These are phyloP conservation scores for Diaporthe vaccinii DNA, from an alignment of 2,329 filamentous ascomycete genomes.

Conservation along the genomic window DNA sequence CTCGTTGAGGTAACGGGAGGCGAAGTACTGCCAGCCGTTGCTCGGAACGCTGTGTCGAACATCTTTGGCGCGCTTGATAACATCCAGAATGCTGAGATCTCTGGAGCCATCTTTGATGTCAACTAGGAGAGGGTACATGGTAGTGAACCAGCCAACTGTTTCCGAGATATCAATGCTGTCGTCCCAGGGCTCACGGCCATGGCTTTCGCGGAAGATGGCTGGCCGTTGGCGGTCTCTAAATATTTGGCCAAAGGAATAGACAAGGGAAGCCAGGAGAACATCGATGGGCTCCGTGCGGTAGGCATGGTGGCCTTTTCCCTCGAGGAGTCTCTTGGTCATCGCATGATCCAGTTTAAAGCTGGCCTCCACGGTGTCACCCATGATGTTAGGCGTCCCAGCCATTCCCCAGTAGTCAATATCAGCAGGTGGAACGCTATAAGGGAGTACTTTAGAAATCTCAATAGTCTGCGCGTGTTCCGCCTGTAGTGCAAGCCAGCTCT, in stretches of 20 bases:
- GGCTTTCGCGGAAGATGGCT: not conserved
- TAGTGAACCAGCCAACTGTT: not conserved
- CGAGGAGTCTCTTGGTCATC: not conserved
- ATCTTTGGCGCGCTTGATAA: not conserved
- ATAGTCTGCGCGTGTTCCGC: not conserved
- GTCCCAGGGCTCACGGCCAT: not conserved
- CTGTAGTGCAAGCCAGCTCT: not conserved
- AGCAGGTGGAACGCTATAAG: not conserved
- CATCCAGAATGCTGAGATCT: not conserved
- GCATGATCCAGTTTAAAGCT: not conserved
- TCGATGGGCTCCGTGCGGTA: not conserved
- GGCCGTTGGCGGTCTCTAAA: not conserved
- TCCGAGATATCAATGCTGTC: not conserved
- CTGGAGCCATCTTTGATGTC: not conserved
- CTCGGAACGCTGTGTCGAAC: not conserved
- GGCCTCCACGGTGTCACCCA: not conserved
- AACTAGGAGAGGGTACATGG: not conserved
- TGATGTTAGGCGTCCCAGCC: not conserved
- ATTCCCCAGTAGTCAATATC: not conserved
- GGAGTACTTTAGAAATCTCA: not conserved
- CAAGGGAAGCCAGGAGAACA: not conserved
- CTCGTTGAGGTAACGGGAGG: not conserved
- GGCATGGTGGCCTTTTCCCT: not conserved
- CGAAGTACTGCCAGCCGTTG: not conserved
- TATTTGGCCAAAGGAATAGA: not conserved